A percentile compares a stretch with the other conserved stretches of the same genome.
Evolutionary conservation across 768 basidiomycete genomes (phyloP).

Genomic region (Baorangia bicolor): DNA sequence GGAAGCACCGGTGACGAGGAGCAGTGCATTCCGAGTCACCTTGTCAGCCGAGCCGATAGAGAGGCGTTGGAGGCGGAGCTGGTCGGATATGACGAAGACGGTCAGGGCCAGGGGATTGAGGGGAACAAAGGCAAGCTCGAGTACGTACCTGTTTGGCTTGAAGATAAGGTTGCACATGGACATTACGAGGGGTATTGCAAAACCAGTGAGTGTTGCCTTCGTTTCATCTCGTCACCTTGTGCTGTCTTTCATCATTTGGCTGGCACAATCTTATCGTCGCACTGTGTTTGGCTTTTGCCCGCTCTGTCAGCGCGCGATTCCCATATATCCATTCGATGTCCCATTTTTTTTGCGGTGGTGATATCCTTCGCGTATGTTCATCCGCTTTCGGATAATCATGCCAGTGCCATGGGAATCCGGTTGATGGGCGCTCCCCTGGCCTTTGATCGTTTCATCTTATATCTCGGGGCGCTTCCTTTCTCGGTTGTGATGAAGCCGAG

Average conservation of each 20-base stretch:
- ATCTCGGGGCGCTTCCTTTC: background rate
- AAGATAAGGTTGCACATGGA: conserved; percentile 84
- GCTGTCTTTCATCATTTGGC: background rate
- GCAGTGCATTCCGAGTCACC: conserved; percentile 45
- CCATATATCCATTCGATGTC: conserved; percentile 11
- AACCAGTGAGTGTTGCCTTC: conserved; percentile 61
- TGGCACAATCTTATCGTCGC: conserved; percentile 10
- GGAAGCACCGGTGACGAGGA: conserved; percentile 13
- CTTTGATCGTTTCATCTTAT: conserved; percentile 5
- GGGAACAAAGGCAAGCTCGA: conserved; percentile 51
- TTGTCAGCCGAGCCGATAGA: conserved; percentile 62
- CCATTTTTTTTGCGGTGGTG: conserved; percentile 3
- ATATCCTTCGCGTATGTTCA: background rate
- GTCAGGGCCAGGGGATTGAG: conserved; percentile 46
- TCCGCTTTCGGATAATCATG: conserved; percentile 4
- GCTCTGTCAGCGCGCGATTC: conserved; percentile 1
- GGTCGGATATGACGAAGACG: conserved; percentile 45
- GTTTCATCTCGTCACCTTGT: background rate
- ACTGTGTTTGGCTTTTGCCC: background rate
- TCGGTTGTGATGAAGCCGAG: background rate
- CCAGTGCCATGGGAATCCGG: background rate
- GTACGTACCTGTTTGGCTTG: conserved; percentile 90
- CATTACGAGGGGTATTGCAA: conserved; percentile 99
- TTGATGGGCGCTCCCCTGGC: background rate
- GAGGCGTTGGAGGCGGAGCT: conserved; percentile 66